Evolutionary conservation across 495 filamentous ascomycete genomes (phyloP), one percentile per base, ranked within the genome.

Genomic region (Corynascus novoguineensis): DNA sequence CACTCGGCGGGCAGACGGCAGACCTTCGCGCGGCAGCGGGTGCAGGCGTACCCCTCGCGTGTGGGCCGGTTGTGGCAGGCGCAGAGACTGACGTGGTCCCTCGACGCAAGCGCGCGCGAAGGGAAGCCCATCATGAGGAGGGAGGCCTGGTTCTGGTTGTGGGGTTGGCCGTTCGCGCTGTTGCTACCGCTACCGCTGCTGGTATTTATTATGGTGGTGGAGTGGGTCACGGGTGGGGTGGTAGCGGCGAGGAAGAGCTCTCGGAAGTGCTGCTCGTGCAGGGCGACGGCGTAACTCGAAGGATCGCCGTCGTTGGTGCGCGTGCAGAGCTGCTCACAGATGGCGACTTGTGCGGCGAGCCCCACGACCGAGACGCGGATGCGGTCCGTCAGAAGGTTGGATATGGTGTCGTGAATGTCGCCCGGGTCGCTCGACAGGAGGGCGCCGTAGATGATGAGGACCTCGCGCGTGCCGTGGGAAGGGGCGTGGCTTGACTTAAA

Each of bases 61-160:
- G 81, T 89, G 21, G 91, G 86, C 37, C 85, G 85, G 55, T 84
- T 86, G 73, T 99, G 95, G 66, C 93, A 98, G 28, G 92, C 91
- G 66, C 93, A 98, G 46, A 93, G 81, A 56, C 68, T 75, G 60
- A 78, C 66, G n/a, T 82, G 84, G 49, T 86, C 83, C 22, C 72
- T 75, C 15, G 81, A 75, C 53, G 90, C 89, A 48, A 91, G 83
- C n/a, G 87, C 87, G 15, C 93, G 83, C 44, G 86, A 92, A n/a
- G 93, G 93, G 63, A 99, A 99, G 4, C 93, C 95, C 95, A 97
- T 97, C 88, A 91, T 95, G 14, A 99, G 79, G 29, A 97, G 77
- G 25, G 88, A 88, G 35, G 87, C 86, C 80, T 57, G 78, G 81
- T 63, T 85, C 81, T 65, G 34, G 8, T 0, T 17, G 27, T 11